Conservation (phyloP, 2,329 filamentous ascomycete genomes). For the Xylariomycetidae sp. region DNA sequence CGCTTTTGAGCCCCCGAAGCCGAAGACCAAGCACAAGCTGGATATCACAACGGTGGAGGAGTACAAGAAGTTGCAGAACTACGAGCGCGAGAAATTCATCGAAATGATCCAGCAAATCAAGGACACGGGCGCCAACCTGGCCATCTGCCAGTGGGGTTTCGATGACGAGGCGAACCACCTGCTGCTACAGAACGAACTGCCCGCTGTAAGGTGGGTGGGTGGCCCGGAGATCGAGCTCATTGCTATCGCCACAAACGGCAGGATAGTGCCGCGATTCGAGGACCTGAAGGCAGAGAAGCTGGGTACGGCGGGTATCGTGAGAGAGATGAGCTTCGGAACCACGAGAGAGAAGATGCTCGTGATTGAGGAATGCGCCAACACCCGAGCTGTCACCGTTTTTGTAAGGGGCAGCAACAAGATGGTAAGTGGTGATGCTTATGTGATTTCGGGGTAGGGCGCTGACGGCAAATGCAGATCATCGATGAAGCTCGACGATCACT, state of each 20-base stretch:
- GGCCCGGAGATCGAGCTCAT: conserved; percentile 98
- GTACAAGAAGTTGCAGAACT: conserved; percentile 95
- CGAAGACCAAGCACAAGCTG: conserved; percentile 99
- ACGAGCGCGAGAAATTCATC: conserved; percentile 92
- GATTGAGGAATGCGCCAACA: conserved; percentile 98
- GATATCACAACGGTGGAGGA: conserved; percentile 96
- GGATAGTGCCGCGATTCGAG: conserved; percentile 96
- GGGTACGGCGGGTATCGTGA: conserved; percentile 79
- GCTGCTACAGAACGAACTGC: conserved; percentile 89
- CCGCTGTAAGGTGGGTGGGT: conserved; percentile 95
- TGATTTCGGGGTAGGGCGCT: conserved; percentile 2
- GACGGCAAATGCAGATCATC: conserved; percentile 62
- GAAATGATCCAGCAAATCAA: conserved; percentile 99
- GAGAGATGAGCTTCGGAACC: conserved; percentile 94
- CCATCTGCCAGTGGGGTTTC: conserved; percentile 99
- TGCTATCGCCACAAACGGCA: conserved; percentile 95
- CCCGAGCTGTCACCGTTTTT: conserved; percentile 90
- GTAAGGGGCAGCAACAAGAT: conserved; percentile 99
- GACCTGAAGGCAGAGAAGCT: conserved; percentile 89
- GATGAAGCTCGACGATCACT: conserved; percentile 97
- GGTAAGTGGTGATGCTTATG: conserved; percentile 47
- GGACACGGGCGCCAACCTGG: conserved; percentile 91
- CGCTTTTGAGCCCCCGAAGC: conserved; percentile 97
- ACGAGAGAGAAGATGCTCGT: conserved; percentile 99
- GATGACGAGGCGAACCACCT: conserved; percentile 98